Evolutionary conservation across 352 stramenopile genomes (phyloP).

Genomic region (Globisporangium heterothallicum): DNA sequence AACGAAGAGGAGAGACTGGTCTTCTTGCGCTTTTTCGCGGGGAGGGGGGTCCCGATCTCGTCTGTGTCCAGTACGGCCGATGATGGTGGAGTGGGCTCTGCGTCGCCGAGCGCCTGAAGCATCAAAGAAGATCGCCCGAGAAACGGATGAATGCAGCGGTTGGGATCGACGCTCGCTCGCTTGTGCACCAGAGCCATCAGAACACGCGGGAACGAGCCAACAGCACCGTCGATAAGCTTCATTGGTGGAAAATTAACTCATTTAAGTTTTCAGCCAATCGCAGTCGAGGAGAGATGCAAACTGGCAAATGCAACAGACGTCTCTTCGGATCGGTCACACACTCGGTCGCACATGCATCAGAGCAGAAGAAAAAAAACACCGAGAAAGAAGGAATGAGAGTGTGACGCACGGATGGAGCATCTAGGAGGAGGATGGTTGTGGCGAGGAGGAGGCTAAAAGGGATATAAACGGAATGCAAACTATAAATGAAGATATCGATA

Average conservation of each 20-base stretch:
- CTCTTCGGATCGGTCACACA: too few species aligned
- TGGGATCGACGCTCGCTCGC: not conserved
- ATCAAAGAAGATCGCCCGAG: conserved; percentile 17
- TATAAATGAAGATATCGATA: conserved; percentile 8
- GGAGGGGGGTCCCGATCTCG: not conserved
- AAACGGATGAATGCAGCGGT: not conserved
- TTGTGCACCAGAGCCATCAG: too few species aligned
- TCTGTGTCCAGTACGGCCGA: not conserved
- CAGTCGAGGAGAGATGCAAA: not conserved
- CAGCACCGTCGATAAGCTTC: not conserved
- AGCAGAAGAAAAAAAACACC: too few species aligned
- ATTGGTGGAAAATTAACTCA: not conserved
- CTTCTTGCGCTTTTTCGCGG: conserved; percentile 9
- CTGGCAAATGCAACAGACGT: not conserved
- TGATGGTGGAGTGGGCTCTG: conserved; percentile 13
- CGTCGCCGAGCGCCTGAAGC: conserved; percentile 33
- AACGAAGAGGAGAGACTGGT: not conserved
- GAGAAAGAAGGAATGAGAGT: too few species aligned
- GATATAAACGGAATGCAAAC: conserved; percentile 20
- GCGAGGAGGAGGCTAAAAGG: conserved; percentile 1
- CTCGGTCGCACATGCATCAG: too few species aligned
- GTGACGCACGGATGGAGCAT: too few species aligned
- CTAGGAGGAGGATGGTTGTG: not conserved
- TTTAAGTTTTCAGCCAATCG: not conserved
- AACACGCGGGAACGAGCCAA: not conserved